These are phyloP conservation scores for Aspergillus sp. DNA, from an alignment of 2,329 filamentous ascomycete species.

Conservation along the genomic window DNA sequence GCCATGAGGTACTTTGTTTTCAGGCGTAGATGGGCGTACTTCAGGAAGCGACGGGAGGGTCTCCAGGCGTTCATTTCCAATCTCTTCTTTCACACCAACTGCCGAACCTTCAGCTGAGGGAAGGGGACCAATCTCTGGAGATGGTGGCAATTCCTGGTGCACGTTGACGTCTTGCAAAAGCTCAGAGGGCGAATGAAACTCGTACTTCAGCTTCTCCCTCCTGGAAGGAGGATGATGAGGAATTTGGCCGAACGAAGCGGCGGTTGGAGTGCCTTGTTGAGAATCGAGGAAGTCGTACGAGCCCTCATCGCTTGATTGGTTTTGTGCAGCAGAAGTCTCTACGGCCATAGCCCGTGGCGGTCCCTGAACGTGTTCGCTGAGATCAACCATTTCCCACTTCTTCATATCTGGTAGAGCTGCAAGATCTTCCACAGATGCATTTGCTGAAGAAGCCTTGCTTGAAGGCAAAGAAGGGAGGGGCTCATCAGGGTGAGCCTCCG, in stretches of 20 bases:
- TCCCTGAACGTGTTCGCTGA: slow-evolving; percentile 20
- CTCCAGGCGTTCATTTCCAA: slow-evolving; percentile 19
- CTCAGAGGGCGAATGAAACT: slow-evolving; percentile 51
- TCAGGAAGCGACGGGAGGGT: slow-evolving; percentile 21
- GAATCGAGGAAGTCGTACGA: slow-evolving; percentile 58
- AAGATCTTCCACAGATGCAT: slow-evolving; percentile 49
- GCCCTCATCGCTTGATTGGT: slow-evolving; percentile 34
- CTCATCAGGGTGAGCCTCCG: slow-evolving; percentile 42
- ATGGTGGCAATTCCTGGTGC: slow-evolving; percentile 27
- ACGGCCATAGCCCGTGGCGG: slow-evolving; percentile 30
- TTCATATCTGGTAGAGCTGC: slow-evolving; percentile 29
- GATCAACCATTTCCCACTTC: slow-evolving; percentile 34
- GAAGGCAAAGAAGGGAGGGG: slow-evolving; percentile 53
- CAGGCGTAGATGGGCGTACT: slow-evolving; percentile 23
- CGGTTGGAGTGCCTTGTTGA: slow-evolving; percentile 69
- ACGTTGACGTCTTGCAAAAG: slow-evolving; percentile 40
- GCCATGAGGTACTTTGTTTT: slow-evolving; percentile 11
- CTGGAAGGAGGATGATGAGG: slow-evolving; percentile 21
- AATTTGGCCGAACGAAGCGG: slow-evolving; percentile 49
- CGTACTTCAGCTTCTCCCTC: slow-evolving; percentile 46
- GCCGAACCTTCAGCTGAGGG: slow-evolving; percentile 36
- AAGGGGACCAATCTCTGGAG: slow-evolving; percentile 25
- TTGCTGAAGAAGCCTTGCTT: slow-evolving; percentile 52
- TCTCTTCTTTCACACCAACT: slow-evolving; percentile 27
- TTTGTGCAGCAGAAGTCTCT: slow-evolving; percentile 37